Conservation (phyloP, 2,329 filamentous ascomycete species). For the Hypocreales sp. region DNA sequence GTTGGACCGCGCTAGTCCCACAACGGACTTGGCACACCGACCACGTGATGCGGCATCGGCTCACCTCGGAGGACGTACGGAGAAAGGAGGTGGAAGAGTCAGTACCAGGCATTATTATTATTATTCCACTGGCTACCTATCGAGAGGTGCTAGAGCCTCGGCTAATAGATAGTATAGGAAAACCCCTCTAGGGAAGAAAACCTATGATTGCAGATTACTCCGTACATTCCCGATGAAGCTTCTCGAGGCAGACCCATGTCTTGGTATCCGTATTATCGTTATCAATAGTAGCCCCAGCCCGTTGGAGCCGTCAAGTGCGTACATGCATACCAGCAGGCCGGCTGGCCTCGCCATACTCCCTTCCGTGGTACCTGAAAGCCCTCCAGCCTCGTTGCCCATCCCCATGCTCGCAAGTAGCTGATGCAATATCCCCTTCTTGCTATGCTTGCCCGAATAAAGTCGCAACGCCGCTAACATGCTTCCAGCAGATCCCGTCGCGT, state of each 20-base stretch:
- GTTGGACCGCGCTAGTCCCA: conserved; percentile 20
- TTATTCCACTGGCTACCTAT: too few relatives aligned
- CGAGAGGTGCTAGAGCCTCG: too few relatives aligned
- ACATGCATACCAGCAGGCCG: too few relatives aligned
- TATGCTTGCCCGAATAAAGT: conserved; percentile 11
- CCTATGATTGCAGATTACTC: too few relatives aligned
- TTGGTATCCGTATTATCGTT: conserved; percentile 7
- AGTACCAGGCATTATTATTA: too few relatives aligned
- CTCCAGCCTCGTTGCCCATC: conserved; percentile 3
- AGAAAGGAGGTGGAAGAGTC: too few relatives aligned
- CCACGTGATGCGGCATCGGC: conserved; percentile 11
- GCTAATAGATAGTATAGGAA: too few relatives aligned
- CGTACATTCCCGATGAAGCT: too few relatives aligned
- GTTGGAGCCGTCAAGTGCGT: conserved; percentile 8
- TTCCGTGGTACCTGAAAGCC: too few relatives aligned
- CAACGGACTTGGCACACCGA: conserved; percentile 7
- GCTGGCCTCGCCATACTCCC: too few relatives aligned
- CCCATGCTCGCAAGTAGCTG: conserved; percentile 8
- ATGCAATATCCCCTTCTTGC: conserved; percentile 11
- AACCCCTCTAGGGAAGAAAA: too few relatives aligned
- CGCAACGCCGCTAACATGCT: conserved; percentile 21
- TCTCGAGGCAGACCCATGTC: conserved; percentile 4
- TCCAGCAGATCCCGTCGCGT: conserved; percentile 12
- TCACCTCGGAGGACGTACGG: too few relatives aligned
- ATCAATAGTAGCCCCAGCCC: conserved; percentile 4